Percentiles rank a stretch among this genome's conserved stretches.
These are phyloP conservation scores for Eremothecium coryli DNA, from an alignment of 1,139 yeast species.

Conservation along the genomic window DNA sequence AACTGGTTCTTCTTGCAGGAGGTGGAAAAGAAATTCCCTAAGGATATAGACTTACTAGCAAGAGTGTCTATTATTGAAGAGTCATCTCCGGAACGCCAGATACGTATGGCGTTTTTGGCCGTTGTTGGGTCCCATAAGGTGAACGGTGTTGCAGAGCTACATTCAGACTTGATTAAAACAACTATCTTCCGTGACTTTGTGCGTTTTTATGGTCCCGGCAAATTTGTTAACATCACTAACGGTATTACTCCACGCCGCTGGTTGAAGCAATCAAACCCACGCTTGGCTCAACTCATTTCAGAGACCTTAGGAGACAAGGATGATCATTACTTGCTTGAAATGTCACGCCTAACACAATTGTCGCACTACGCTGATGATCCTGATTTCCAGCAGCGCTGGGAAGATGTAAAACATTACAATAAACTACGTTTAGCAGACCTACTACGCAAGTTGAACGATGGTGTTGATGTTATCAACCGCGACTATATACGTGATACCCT, in stretches of 20 bases:
- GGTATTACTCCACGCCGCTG: slow-evolving; percentile 97
- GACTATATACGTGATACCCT: slow-evolving; percentile 47
- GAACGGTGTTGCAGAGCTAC: slow-evolving; percentile 93
- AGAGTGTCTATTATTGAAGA: slow-evolving; percentile 84
- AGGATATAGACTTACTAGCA: slow-evolving; percentile 51
- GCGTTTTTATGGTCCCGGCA: slow-evolving; percentile 65
- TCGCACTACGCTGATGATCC: slow-evolving; percentile 61
- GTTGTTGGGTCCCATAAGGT: slow-evolving; percentile 88
- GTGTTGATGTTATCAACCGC: slow-evolving; percentile 52
- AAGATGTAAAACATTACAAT: slow-evolving; percentile 57
- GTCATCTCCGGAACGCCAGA: slow-evolving; percentile 56
- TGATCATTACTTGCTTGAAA: slow-evolving; percentile 59
- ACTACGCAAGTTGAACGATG: slow-evolving; percentile 53
- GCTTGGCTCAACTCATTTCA: slow-evolving; percentile 61
- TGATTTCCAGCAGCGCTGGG: slow-evolving; percentile 64
- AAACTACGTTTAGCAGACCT: slow-evolving; percentile 62
- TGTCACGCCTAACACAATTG: slow-evolving; percentile 58
- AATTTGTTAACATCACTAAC: slow-evolving; percentile 86
- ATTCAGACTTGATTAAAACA: slow-evolving; percentile 80
- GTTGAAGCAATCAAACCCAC: slow-evolving; percentile 90
- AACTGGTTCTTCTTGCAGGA: slow-evolving; percentile 68
- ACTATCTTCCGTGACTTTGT: slow-evolving; percentile 90
- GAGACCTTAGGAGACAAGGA: slow-evolving; percentile 51
- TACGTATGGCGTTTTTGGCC: slow-evolving; percentile 89
- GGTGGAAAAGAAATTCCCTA: slow-evolving; percentile 70